Percentiles rank a stretch among this genome's conserved stretches.
Evolutionary conservation across 805 yeast species (phyloP).

Genomic region (Brettanomyces anomalus): DNA sequence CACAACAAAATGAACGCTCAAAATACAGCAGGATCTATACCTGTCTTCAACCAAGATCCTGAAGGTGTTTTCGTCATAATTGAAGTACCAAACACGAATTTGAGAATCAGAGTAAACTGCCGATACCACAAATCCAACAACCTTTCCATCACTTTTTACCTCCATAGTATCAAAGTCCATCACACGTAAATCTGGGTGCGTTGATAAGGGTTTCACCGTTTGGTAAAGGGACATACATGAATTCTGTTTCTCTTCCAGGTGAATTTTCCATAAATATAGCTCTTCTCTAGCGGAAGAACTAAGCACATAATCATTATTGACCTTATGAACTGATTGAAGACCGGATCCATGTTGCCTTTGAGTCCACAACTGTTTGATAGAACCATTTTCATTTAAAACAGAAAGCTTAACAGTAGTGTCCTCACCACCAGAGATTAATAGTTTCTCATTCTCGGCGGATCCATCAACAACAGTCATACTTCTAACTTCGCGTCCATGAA

Average conservation of each 20-base stretch:
- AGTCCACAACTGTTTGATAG: conserved; percentile 43
- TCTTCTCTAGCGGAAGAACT: conserved; percentile 84
- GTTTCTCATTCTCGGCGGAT: conserved; percentile 21
- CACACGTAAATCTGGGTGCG: conserved; percentile 75
- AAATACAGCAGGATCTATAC: conserved; percentile 71
- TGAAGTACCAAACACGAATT: conserved; percentile 55
- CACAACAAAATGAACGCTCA: conserved; percentile 45
- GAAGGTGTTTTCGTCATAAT: conserved; percentile 30
- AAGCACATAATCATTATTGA: conserved; percentile 40
- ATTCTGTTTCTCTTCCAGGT: conserved; percentile 13
- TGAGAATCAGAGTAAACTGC: conserved; percentile 83
- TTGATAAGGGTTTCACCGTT: conserved; percentile 42
- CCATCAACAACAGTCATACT: conserved; percentile 47
- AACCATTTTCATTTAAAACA: conserved; percentile 31
- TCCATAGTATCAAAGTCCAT: conserved; percentile 68
- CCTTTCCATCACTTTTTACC: conserved; percentile 15
- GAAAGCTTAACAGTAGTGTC: conserved; percentile 74
- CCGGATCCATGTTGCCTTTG: conserved; percentile 85
- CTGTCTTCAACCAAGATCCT: conserved; percentile 34
- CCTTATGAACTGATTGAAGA: conserved; percentile 61
- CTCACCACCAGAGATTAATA: conserved; percentile 77
- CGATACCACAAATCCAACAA: conserved; percentile 42
- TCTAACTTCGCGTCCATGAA: conserved; percentile 90
- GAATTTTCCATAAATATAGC: conserved; percentile 67
- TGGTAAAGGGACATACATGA: conserved; percentile 38